These are phyloP conservation scores for Cadophora luteo-olivacea DNA, from an alignment of 2,329 filamentous ascomycete species.

Conservation along the genomic window DNA sequence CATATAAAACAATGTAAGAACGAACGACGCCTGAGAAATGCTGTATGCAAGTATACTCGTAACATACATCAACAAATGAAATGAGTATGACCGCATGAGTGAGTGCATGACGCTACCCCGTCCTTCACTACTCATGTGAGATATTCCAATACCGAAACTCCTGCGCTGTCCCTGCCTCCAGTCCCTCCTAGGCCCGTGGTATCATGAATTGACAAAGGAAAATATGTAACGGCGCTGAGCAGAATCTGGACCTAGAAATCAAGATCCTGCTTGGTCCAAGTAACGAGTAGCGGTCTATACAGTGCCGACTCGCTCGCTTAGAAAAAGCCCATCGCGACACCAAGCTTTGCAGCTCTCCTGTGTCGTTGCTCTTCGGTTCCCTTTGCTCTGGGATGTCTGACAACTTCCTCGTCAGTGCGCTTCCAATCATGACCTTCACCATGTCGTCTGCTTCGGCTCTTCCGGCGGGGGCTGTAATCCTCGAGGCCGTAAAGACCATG, in stretches of 20 bases:
- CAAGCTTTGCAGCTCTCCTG: constrained; percentile 24
- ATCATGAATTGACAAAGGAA: constrained; percentile 44
- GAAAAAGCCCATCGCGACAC: constrained; percentile 27
- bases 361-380: constrained; percentile 25
- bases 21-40: constrained; percentile 8
- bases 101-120: constrained; percentile 3
- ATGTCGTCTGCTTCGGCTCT: constrained; percentile 10
- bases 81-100: background rate
- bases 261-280: constrained; percentile 29
- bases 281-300: constrained; percentile 24
- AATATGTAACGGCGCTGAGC: constrained; percentile 37
- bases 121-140: constrained; percentile 7
- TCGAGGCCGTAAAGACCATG: constrained; percentile 36
- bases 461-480: constrained; percentile 12
- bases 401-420: constrained; percentile 19
- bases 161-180: constrained; percentile 19
- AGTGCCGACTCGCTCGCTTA: constrained; percentile 19
- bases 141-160: constrained; percentile 18
- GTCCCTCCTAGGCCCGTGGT: constrained; percentile 25
- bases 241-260: constrained; percentile 15
- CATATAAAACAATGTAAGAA: background rate
- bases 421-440: constrained; percentile 27
- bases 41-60: constrained; percentile 1
- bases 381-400: constrained; percentile 20
- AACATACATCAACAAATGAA: background rate